Base-by-base conservation (phyloP, 805 yeast genomes). In the Ogataea zsoltii region DNA sequence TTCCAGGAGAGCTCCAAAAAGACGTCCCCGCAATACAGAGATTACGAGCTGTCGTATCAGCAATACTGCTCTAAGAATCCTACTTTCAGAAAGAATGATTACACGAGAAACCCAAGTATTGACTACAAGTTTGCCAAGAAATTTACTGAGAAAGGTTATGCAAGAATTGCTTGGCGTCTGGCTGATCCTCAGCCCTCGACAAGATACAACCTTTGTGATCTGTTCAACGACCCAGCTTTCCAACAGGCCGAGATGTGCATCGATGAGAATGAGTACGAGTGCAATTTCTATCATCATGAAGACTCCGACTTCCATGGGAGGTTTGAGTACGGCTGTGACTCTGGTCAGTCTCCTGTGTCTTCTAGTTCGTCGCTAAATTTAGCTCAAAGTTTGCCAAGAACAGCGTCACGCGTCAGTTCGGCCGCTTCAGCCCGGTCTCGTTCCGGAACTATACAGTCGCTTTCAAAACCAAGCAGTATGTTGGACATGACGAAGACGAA, bases 161-260 rank as follows among this genome's bases (percentile, higher is more conserved):
- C 90, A 1, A 72, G 94, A 56, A 80, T 83, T 4, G 90, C 90
- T 1, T 86, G 92, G 91, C 78, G 88, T 60, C 67, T 87, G 42
- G 77, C 84, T 54, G 91, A 86, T 61, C 88, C 89, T 5, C 69
- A 78, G 15, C 69, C 76, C 0, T 58, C 58, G 1, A 70, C 80
- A 12, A 71, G 95, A 49, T 84, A 82, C 60, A 70, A 77, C n/a
- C 56, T 87, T 55, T 72, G 73, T 7, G 75, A 75, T 29, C 67
- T 87, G 25, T 79, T 83, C 49, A 58, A 68, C 10, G 94, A 87
- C 56, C 84, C 87, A 2, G 83, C 88, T 79, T 85, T 86, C 61
- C 68, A 66, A 33, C 54, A 66, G 10, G 69, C 85, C 44, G 89
- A 83, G 55, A 79, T 81, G 72, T 85, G 94, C 63, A 54, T 78